Conservation (phyloP, 106 monocot species). For the Dendrobium catenatum region DNA sequence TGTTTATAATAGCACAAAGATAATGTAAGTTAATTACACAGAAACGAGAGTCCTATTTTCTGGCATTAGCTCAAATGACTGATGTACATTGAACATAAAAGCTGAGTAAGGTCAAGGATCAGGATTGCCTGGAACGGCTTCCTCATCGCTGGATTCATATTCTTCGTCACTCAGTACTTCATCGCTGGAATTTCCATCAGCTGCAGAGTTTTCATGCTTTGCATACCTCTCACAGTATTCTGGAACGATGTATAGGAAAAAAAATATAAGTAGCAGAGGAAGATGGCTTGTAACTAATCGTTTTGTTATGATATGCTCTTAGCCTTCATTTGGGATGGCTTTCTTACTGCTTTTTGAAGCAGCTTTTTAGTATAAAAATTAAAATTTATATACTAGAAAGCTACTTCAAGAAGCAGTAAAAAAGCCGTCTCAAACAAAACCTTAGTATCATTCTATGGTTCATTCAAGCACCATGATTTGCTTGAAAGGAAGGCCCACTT, state of each 20-base stretch:
- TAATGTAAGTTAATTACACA: not conserved
- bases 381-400: no score
- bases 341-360: no score
- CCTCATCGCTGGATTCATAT: constrained; percentile 68
- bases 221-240: constrained; percentile 96
- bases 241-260: constrained; percentile 13
- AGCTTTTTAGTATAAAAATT: no score
- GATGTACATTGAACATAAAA: constrained; percentile 16
- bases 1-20: not conserved
- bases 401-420: no score
- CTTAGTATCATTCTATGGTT: no score
- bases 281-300: not conserved
- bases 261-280: not conserved
- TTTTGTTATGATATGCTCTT: no score
- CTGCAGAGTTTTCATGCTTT: constrained; percentile 48
- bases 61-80: not conserved
- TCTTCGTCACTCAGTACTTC: constrained; percentile 89
- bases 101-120: constrained; percentile 41
- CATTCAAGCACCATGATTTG: no score
- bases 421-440: no score
- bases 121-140: constrained; percentile 58
- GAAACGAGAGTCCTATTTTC: not conserved
- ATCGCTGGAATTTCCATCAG: constrained; percentile 69
- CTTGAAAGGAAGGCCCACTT: no score
- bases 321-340: no score